Base-by-base conservation (phyloP, 148 eudicot genomes). In the Camellia sinensis region DNA sequence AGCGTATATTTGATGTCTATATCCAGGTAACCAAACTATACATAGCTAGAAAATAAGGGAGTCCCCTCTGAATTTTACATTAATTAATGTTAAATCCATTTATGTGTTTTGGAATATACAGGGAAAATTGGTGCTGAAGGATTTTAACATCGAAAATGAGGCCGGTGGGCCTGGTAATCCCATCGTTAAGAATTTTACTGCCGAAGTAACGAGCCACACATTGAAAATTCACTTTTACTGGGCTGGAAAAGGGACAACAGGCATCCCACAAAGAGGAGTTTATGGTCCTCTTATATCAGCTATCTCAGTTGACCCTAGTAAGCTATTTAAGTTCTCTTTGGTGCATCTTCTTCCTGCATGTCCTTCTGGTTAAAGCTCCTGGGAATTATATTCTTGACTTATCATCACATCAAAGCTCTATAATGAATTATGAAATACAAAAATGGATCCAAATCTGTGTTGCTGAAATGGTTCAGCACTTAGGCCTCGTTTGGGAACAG, bases 271-370 rank as follows among this genome's bases (percentile, higher is more conserved):
- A 6, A 87, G 92, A 85, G 92, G 92, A 81, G 79, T 73, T 76
- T 89, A 89, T 80, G 92, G 92, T 73, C 92, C 92, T 69, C 84
- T 85, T 11, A 87, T 89, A 67, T 89, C 92, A 15, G 92, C 92
- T 44, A 87, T 89, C 78, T 85, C 92, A 48, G 92, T 89, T 46
- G 87, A 82, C 62, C 89, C 89, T 22, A 85, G 92, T 89, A 84
- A 80, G 90, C 74, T 22, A 37, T 21, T 69, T 60, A 13, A 50
- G 56, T 56, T 75, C 37, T 64, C 41, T 59, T 67, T 57, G 12
- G 67, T 18, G 19, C 66, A 67, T 59, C 9, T 72, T 63, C 15
- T 62, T 60, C 37, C 21, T 43, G 15, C 62, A 40, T 22, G 66
- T 65, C 62, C 1, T 11, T 44, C n/a, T 4, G 45, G 2, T 18